phyloP scores from a whole-genome alignment of 2,329 filamentous ascomycete genomes.

The Clarireedia paspali region DNA sequence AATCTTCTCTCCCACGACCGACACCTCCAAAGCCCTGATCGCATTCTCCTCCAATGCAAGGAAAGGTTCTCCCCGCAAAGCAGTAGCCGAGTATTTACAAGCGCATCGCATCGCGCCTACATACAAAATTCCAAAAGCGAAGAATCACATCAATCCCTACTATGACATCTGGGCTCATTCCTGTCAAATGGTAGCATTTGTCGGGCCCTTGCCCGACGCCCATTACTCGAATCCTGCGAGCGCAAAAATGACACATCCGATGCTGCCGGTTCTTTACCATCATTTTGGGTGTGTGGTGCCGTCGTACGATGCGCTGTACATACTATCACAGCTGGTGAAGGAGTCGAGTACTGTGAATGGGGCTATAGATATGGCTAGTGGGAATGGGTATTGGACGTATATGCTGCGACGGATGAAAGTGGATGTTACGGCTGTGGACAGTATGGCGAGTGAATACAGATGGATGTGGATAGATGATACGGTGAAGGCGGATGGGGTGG shows the following conservation, averaged over 20 bases:
- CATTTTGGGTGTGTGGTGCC: constrained; percentile 71
- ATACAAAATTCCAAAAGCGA: constrained; percentile 39
- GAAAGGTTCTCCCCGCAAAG: constrained; percentile 51
- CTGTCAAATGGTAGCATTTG: constrained; percentile 47
- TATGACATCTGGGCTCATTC: constrained; percentile 60
- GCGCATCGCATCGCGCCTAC: constrained; percentile 41
- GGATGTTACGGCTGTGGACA: constrained; percentile 55
- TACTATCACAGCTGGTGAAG: constrained; percentile 47
- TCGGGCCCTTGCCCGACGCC: constrained; percentile 53
- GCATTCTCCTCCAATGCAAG: constrained; percentile 58
- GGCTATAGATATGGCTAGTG: constrained; percentile 60
- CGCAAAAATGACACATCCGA: constrained; percentile 53
- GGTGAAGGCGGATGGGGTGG: constrained; percentile 48
- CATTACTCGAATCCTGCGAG: constrained; percentile 36
- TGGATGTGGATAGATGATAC: constrained; percentile 64
- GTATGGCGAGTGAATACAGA: constrained; percentile 59
- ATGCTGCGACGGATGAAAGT: constrained; percentile 56
- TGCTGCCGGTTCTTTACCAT: constrained; percentile 68
- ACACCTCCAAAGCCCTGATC: constrained; percentile 53
- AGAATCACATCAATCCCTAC: constrained; percentile 54
- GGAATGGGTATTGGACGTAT: constrained; percentile 70
- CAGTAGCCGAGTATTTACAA: constrained; percentile 48
- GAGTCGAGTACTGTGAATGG: constrained; percentile 29
- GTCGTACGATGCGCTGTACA: constrained; percentile 55
- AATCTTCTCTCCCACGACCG: constrained; percentile 55